Evolutionary conservation across 495 filamentous ascomycete species (phyloP), one percentile per base, ranked within the genome.

Genomic region (Aeminium ludgeri): DNA sequence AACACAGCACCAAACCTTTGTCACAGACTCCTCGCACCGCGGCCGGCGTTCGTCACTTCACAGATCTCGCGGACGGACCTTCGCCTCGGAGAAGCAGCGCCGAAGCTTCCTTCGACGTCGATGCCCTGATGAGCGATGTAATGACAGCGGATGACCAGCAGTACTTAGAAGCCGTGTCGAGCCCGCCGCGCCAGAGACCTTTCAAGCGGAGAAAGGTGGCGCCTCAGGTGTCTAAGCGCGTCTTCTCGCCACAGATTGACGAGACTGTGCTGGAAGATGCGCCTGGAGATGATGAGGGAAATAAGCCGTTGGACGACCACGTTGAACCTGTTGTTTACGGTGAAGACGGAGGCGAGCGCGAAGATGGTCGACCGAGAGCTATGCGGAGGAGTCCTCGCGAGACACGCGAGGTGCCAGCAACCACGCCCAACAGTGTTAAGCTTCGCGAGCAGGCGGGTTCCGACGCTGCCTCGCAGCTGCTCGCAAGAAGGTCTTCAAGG

Each of bases 41-140:
- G 40, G 44, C 52, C 20, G 34, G 48, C 39, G 34, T 48, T 0
- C 23, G 53, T 15, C 36, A 35, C 10, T 44, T 63, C 15, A 44
- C 40, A 8, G 57, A 59, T 10, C 60, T 63, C 35, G 59, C 58
- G 25, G 38, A 16, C 13, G 53, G 51, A n/a, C 47, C 54, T 34
- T 46, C 56, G 1, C 6, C 52, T 54, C 29, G 20, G 31, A 10
- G 40, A 44, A 18, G 23, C 2, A 20, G 20, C 10, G 44, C 51
- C 11, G 39, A 41, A 7, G 42, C 49, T 6, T 20, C 44, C 2
- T 36, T 43, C 7, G 45, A 55, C 25, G 19, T 55, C n/a, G 54
- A 57, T 34, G 37, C 40, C 7, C 36, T 57, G 8, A 49, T 51
- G 42, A 40, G 32, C 40, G 49, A 57, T 34, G 23, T 58, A 5